Conservation (phyloP, 179 eudicot species). For the Beta lomatogona region DNA sequence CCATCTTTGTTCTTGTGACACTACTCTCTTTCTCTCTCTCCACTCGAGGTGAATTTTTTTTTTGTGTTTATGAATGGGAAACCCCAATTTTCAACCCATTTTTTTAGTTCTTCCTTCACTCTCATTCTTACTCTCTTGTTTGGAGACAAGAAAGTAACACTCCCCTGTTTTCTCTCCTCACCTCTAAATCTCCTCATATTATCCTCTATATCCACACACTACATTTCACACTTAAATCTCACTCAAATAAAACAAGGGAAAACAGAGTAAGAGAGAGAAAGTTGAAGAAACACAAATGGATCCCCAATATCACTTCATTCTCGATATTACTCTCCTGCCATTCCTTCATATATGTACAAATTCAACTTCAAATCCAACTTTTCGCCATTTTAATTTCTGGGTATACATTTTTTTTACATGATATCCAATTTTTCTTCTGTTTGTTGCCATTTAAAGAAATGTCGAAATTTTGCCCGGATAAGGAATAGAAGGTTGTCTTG, state of each 20-base stretch:
- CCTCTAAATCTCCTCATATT: background rate
- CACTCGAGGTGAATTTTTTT: constrained; percentile 12
- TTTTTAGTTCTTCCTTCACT: constrained; percentile 1
- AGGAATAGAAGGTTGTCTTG: too few species aligned
- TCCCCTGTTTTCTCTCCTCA: constrained; percentile 13
- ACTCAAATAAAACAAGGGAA: background rate
- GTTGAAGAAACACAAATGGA: constrained; percentile 26
- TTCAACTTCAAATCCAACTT: background rate
- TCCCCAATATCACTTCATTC: constrained; percentile 18
- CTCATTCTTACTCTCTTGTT: background rate
- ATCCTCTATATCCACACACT: background rate
- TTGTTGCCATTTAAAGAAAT: background rate
- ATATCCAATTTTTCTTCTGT: too few species aligned
- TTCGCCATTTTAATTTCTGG: background rate
- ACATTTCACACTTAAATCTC: background rate
- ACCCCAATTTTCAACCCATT: background rate
- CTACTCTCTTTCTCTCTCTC: too few species aligned
- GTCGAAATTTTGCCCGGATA: too few species aligned
- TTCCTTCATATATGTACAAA: constrained; percentile 26
- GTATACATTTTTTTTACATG: background rate
- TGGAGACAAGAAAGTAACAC: background rate
- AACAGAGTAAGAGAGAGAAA: background rate
- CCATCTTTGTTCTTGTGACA: too few species aligned
- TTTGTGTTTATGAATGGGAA: constrained; percentile 12
- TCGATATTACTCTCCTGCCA: constrained; percentile 21